Percentiles rank a stretch among this genome's conserved stretches.
Evolutionary conservation across 2,329 filamentous ascomycete species (phyloP).

Genomic region (Pseudogymnoascus sp.): DNA sequence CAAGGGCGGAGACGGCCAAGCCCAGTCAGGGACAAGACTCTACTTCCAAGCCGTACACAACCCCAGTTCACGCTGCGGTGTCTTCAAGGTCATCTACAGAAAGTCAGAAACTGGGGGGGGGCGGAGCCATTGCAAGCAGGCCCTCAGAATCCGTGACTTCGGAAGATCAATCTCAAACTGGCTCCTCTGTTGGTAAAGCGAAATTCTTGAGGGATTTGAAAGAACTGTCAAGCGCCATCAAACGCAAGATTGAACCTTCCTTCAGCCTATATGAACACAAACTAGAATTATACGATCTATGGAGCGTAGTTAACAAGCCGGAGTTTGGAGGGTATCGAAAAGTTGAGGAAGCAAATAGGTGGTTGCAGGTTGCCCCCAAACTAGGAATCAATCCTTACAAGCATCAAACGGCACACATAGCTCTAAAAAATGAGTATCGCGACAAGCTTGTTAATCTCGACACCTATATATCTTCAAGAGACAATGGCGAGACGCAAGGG

Average conservation of each 20-base stretch:
- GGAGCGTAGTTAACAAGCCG: slow-evolving; percentile 20
- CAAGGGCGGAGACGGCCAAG: background rate
- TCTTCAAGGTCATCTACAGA: background rate
- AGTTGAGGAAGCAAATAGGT: slow-evolving; percentile 16
- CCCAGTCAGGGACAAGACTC: background rate
- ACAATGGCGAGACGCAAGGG: slow-evolving; percentile 17
- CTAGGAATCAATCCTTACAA: background rate
- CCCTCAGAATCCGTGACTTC: background rate
- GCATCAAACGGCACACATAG: background rate
- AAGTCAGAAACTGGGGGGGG: background rate
- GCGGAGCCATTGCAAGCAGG: background rate
- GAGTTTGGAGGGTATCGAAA: slow-evolving; percentile 21
- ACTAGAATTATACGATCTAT: slow-evolving; percentile 23
- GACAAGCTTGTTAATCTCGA: background rate
- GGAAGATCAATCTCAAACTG: background rate
- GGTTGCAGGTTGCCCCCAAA: slow-evolving; percentile 22
- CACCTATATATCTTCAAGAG: background rate
- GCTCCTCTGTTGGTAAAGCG: slow-evolving; percentile 9
- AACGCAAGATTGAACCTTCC: slow-evolving; percentile 16
- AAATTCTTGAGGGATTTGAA: slow-evolving; percentile 17
- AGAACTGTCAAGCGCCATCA: slow-evolving; percentile 11
- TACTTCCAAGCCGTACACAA: background rate
- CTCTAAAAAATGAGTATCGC: background rate
- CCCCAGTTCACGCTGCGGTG: background rate
- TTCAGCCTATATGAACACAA: slow-evolving; percentile 19